phyloP scores from a whole-genome alignment of 2,329 filamentous ascomycete species.

The Zymoseptoria ardabiliae region DNA sequence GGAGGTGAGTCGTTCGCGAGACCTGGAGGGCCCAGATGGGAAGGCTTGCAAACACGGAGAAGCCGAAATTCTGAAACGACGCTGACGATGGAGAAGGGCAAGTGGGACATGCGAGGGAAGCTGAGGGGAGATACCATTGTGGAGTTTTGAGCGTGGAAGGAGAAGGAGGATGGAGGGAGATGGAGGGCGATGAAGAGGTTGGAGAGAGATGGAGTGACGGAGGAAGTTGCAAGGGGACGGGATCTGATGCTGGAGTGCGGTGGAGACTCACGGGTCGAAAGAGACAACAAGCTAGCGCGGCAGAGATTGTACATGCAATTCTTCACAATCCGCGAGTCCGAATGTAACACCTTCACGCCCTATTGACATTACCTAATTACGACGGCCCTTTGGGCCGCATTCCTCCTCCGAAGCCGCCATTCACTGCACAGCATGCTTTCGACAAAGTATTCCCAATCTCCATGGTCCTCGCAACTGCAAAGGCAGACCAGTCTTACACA shows the following conservation, averaged over 20 bases:
- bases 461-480: background rate
- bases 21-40: background rate
- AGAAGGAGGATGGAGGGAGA: background rate
- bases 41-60: too few species aligned
- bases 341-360: conserved; percentile 1
- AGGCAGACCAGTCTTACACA: background rate
- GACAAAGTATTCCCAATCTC: background rate
- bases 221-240: background rate
- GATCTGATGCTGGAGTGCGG: background rate
- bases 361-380: background rate
- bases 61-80: background rate
- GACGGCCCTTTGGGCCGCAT: background rate
- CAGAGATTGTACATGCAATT: background rate
- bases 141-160: conserved; percentile 54
- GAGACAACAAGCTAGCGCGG: background rate
- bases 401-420: background rate
- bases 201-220: background rate
- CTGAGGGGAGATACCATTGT: conserved; percentile 74
- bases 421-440: background rate
- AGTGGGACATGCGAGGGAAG: conserved; percentile 80
- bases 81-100: conserved; percentile 54
- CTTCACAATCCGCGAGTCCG: background rate
- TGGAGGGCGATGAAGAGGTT: background rate
- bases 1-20: conserved; percentile 61
- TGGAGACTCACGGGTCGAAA: background rate